Evolutionary conservation across 345 rosid species (phyloP).

Genomic region (Linum lewisii): DNA sequence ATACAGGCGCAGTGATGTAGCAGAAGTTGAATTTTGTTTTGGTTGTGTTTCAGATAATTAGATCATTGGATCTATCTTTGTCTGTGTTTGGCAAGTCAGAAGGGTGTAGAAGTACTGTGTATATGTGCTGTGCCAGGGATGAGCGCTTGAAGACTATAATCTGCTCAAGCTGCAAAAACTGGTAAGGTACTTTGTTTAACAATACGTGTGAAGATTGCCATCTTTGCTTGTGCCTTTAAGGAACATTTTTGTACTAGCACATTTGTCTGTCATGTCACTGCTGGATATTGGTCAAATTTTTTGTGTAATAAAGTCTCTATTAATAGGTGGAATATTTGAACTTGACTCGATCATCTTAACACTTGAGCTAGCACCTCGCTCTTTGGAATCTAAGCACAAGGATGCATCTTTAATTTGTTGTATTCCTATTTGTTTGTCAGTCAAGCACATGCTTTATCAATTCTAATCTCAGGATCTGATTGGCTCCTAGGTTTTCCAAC

Average conservation of each 20-base stretch:
- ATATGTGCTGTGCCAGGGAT: conserved; percentile 33
- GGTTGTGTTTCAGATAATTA: conserved; percentile 36
- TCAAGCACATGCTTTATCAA: neutral
- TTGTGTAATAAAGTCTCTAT: neutral
- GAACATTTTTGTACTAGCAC: neutral
- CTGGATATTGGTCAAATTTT: neutral
- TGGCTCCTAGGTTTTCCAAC: conserved; percentile 1
- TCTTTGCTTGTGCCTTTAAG: neutral
- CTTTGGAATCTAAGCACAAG: too few relatives aligned
- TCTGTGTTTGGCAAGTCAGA: conserved; percentile 29
- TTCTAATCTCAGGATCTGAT: neutral
- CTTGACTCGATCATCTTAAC: too few relatives aligned
- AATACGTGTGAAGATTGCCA: neutral
- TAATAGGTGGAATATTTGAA: neutral
- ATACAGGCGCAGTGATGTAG: conserved; percentile 2
- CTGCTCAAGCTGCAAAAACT: conserved; percentile 46
- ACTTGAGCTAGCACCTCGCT: too few relatives aligned
- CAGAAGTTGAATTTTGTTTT: conserved; percentile 7
- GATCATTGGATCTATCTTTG: conserved; percentile 39
- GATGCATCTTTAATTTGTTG: neutral
- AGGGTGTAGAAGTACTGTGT: conserved; percentile 19
- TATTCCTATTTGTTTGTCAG: neutral
- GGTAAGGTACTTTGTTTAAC: conserved; percentile 33
- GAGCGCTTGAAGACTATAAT: conserved; percentile 23
- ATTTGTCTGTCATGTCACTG: neutral